Base-by-base conservation (phyloP, 2,329 filamentous ascomycete genomes). In the Graphilbum fragrans region DNA sequence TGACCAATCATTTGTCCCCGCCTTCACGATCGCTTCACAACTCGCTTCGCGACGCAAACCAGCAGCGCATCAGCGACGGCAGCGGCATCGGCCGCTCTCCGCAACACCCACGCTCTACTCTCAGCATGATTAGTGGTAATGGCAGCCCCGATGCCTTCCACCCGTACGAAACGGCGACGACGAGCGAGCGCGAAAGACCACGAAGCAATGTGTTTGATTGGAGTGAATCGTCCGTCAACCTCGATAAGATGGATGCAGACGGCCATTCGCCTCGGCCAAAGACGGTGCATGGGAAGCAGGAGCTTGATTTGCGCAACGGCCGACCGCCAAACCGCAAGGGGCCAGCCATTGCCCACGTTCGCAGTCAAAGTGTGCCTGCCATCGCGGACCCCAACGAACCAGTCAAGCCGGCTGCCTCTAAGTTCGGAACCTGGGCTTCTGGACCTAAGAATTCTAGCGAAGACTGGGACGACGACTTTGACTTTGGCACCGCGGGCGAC, bases 401-500 rank as follows among this genome's bases (percentile, higher is more conserved):
- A 54, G 59, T 58, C 53, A 82, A 63, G 58, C 66, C 58, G 53
- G 46, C 73, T n/a, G 72, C 62, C 2, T 64, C 71, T 41, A 88
- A 87, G 52, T 90, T 86, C 53, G 82, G 84, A 35, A 88, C 84
- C 1, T 90, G 84, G 84, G 83, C 82, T 3, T 63, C 86, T 34
- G 77, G 81, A n/a, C 80, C 76, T 47, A 88, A 88, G 58, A 81
- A 76, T 16, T 79, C 80, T 11, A 88, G 81, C 46, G 86, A 93
- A 56, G 85, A 92, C 53, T 93, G 86, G 86, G 86, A 90, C 51
- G 83, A 88, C 48, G 86, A 93, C 56, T 92, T 93, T 51, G 83
- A 90, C 45, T 88, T 90, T 55, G 71, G 67, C 25, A 64, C 62
- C 35, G 52, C 59, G n/a, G 56, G 58, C 27, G 58, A 55, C 22